phyloP scores from a whole-genome alignment of 2,329 filamentous ascomycete species.

The Thielaviopsis musarum region DNA sequence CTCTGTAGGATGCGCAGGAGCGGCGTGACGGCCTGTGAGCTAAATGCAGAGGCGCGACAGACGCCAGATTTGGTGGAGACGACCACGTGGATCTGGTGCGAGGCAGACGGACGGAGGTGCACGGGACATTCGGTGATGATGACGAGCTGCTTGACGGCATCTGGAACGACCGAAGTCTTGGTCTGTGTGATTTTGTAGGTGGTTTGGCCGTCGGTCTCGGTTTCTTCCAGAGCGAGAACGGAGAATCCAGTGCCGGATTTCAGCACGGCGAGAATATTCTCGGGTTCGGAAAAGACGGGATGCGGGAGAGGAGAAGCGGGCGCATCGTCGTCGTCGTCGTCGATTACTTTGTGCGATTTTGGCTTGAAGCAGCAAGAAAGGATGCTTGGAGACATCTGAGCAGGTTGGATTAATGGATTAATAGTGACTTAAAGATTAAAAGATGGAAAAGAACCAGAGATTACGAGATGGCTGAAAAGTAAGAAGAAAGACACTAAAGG shows the following conservation, averaged over 20 bases:
- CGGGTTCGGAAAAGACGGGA: background rate
- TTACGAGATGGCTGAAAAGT: too few species aligned
- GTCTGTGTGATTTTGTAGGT: constrained; percentile 6
- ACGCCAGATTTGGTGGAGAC: constrained; percentile 52
- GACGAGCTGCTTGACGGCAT: constrained; percentile 15
- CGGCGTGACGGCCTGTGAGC: constrained; percentile 4
- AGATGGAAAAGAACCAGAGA: background rate
- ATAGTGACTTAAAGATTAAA: background rate
- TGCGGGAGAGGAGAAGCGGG: background rate
- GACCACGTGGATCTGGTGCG: constrained; percentile 37
- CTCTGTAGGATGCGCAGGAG: constrained; percentile 3
- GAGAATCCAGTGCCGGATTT: background rate
- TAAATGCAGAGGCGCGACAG: constrained; percentile 26
- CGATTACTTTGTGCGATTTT: background rate
- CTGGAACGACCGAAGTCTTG: constrained; percentile 17
- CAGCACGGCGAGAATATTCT: background rate
- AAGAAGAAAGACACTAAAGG: too few species aligned
- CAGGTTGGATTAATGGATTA: background rate
- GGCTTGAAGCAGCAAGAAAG: background rate
- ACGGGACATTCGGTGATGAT: constrained; percentile 1
- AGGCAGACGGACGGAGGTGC: constrained; percentile 13
- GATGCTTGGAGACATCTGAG: background rate
- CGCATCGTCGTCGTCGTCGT: background rate
- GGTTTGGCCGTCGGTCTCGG: constrained; percentile 11
- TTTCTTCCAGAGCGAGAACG: background rate